Evolutionary conservation across 495 filamentous ascomycete species (phyloP), one percentile per base, ranked within the genome.

Genomic region (Neurospora intermedia): DNA sequence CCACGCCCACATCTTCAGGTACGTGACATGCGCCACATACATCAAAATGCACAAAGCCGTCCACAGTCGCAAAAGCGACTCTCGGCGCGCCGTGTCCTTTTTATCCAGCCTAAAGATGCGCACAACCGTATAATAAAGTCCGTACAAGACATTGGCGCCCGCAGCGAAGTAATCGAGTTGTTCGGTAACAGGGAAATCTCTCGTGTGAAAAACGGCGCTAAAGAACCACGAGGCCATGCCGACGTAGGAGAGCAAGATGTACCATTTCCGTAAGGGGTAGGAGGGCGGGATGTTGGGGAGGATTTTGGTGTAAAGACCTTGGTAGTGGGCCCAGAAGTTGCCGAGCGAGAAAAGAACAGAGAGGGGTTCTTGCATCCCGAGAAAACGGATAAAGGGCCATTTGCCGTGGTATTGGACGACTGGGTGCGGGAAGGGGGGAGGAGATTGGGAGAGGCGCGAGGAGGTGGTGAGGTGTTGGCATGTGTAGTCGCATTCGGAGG

Each of bases 361-460:
- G 82, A 92, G 93, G 74, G 94, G 93, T 84, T 99, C 96, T 83
- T 99, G 96, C 84, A 97, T 90, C 77, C 96, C 96, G 20, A 97
- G 81, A 74, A 97, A 85, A 73, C 96, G 90, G 75, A 88, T 85
- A 85, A 99, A 99, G 40, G 96, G 96, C 96, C 96, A 99, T 88
- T 99, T 99, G n/a, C 96, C 96, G 85, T 99, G 94, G 85, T 92
- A 99, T 84, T 99, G 96, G 46, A 94, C 89, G 39, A 97, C 80
- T 4, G 92, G 88, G 40, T 87, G 84, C 0, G 77, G 78, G 0
- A 73, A 70, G 48, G 87, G 80, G 82, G 88, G 87, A 31, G 54
- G 54, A 15, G 13, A 1, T 31, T 59, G 48, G 4, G 88, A 84
- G 69, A 93, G 81, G 73, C 96, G 93, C 31, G 80, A 82, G 73